These are phyloP conservation scores for Rubus idaeus DNA, from an alignment of 306 rosid genomes.

Conservation along the genomic window DNA sequence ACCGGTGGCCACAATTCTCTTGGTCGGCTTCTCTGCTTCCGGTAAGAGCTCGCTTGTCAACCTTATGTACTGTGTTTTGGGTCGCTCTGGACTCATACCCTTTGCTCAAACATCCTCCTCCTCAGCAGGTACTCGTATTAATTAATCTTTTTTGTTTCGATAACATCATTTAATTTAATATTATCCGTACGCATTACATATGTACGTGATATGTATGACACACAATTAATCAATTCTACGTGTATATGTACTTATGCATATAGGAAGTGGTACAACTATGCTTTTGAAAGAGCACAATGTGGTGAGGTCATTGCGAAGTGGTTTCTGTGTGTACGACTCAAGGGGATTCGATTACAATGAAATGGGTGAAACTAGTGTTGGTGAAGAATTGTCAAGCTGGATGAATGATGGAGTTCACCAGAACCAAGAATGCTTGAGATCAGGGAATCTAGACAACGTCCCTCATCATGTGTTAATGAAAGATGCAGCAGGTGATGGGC, in stretches of 20 bases:
- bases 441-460: conserved; percentile 9
- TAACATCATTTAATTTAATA: too few species aligned
- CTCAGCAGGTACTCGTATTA: not conserved
- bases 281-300: conserved; percentile 46
- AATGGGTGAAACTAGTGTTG: conserved; percentile 11
- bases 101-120: conserved; percentile 38
- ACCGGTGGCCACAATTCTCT: conserved; percentile 36
- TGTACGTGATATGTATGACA: not conserved
- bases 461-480: not conserved
- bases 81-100: conserved; percentile 46
- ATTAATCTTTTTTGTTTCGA: not conserved
- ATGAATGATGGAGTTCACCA: conserved; percentile 42
- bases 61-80: conserved; percentile 44
- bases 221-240: not conserved
- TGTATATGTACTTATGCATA: not conserved
- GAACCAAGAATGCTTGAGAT: conserved; percentile 37
- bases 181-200: too few species aligned
- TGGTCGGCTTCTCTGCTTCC: conserved; percentile 41
- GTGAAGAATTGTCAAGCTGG: conserved; percentile 38
- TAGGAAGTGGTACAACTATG: conserved; percentile 31
- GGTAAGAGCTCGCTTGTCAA: conserved; percentile 47
- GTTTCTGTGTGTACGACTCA: conserved; percentile 46
- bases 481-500: not conserved
- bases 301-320: conserved; percentile 36
- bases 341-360: conserved; percentile 30